These are phyloP conservation scores for Auriculariales sp. DNA, from an alignment of 768 basidiomycete genomes.

Conservation along the genomic window DNA sequence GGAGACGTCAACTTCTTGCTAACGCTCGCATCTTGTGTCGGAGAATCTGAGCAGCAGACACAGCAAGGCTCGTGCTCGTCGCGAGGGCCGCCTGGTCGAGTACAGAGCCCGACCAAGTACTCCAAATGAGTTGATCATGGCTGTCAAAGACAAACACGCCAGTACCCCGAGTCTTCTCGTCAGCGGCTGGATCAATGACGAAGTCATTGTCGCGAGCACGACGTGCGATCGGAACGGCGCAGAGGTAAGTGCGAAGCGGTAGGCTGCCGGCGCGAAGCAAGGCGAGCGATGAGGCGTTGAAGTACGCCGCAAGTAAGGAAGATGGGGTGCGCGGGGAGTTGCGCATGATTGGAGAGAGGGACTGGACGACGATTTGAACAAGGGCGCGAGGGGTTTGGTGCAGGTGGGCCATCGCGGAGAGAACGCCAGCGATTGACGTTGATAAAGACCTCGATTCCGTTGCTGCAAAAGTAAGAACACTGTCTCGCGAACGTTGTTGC, in stretches of 20 bases:
- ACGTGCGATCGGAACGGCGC: constrained; percentile 46
- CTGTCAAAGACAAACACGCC: constrained; percentile 55
- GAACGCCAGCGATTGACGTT: constrained; percentile 35
- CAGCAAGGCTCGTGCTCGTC: too few species aligned
- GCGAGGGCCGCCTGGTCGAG: too few species aligned
- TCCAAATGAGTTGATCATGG: background rate
- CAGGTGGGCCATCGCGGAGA: constrained; percentile 53
- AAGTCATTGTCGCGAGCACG: constrained; percentile 14
- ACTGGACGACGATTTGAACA: constrained; percentile 66
- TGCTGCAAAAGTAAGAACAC: constrained; percentile 12
- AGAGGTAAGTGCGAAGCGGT: constrained; percentile 61
- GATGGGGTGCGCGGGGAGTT: constrained; percentile 13
- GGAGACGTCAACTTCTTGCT: too few species aligned
- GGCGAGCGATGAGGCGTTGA: constrained; percentile 59
- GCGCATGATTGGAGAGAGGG: constrained; percentile 20
- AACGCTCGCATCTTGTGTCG: too few species aligned
- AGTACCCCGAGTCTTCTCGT: constrained; percentile 26
- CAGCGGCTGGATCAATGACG: constrained; percentile 38
- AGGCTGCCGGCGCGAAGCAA: constrained; percentile 56
- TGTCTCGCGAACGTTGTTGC: background rate
- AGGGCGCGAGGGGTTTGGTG: constrained; percentile 55
- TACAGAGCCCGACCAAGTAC: background rate
- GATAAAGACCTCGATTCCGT: constrained; percentile 52
- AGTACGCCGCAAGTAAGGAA: constrained; percentile 42
- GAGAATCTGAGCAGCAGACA: too few species aligned